Conservation (phyloP, 768 basidiomycete species). For the Suillus hirtellus region DNA sequence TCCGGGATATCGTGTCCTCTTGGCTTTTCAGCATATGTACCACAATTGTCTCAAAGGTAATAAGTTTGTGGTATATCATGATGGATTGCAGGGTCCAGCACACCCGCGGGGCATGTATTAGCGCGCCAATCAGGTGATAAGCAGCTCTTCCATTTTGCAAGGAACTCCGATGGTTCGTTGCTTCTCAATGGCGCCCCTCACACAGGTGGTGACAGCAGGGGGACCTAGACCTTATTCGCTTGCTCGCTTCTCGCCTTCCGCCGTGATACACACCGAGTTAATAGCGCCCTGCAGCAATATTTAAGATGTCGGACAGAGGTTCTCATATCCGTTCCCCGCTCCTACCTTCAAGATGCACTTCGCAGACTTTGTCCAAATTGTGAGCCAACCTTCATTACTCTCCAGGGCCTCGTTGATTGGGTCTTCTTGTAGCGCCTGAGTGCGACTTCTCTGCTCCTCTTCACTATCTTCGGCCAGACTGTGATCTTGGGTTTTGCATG, state of each 20-base stretch:
- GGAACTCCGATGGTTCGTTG: not conserved
- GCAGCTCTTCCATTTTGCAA: not conserved
- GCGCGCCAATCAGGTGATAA: not conserved
- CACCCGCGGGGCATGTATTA: not conserved
- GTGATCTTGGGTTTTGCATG: constrained; percentile 2
- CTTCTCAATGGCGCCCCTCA: not conserved
- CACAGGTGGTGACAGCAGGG: not conserved
- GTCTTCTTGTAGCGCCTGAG: not conserved
- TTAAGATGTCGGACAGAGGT: not conserved
- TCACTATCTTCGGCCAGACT: constrained; percentile 2
- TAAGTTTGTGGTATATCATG: too few species aligned
- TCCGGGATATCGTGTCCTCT: not conserved
- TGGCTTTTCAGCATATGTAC: not conserved
- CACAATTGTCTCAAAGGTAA: not conserved
- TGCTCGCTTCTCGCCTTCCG: not conserved
- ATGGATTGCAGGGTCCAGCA: too few species aligned
- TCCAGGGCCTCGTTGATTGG: not conserved
- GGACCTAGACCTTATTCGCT: not conserved
- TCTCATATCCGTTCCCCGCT: too few species aligned
- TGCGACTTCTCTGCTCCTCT: not conserved
- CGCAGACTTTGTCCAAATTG: not conserved
- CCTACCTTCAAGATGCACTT: not conserved
- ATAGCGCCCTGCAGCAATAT: not conserved
- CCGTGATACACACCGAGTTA: not conserved
- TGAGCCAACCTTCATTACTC: not conserved